Evolutionary conservation across 345 rosid species (phyloP).

Genomic region (Gossypium bickii): DNA sequence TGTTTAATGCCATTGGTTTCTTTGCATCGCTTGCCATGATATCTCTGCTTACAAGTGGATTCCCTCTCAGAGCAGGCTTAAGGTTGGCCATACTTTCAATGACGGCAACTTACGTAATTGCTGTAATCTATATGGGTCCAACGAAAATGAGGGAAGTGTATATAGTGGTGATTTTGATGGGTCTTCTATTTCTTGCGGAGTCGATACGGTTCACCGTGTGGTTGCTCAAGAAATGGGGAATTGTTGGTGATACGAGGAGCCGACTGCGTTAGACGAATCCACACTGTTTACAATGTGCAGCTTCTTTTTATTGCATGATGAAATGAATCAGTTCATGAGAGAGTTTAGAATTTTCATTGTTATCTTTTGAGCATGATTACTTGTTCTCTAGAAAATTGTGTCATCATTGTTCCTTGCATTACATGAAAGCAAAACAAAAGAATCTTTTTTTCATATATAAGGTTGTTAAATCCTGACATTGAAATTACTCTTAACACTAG

Average conservation of each 20-base stretch:
- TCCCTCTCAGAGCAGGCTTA: constrained; percentile 10
- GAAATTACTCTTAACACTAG: too few species aligned
- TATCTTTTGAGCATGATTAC: too few species aligned
- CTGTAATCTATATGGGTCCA: constrained; percentile 9
- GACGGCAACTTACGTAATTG: not conserved
- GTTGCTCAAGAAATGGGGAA: constrained; percentile 7
- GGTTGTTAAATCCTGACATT: too few species aligned
- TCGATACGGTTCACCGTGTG: constrained; percentile 1
- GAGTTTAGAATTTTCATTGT: too few species aligned
- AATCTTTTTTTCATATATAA: too few species aligned
- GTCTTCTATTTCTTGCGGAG: not conserved
- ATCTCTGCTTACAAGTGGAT: constrained; percentile 5
- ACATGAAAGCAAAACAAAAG: too few species aligned
- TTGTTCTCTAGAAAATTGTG: too few species aligned
- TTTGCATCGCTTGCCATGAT: constrained; percentile 11
- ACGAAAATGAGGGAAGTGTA: constrained; percentile 12
- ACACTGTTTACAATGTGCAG: too few species aligned
- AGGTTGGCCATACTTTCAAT: constrained; percentile 12
- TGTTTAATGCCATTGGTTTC: constrained; percentile 9
- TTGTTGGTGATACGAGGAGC: not conserved
- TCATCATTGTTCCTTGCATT: too few species aligned
- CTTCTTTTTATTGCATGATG: too few species aligned
- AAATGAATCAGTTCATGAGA: too few species aligned
- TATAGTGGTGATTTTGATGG: constrained; percentile 9
- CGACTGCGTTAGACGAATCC: not conserved